Base-by-base conservation (phyloP, 306 rosid species). In the Luffa acutangula region DNA sequence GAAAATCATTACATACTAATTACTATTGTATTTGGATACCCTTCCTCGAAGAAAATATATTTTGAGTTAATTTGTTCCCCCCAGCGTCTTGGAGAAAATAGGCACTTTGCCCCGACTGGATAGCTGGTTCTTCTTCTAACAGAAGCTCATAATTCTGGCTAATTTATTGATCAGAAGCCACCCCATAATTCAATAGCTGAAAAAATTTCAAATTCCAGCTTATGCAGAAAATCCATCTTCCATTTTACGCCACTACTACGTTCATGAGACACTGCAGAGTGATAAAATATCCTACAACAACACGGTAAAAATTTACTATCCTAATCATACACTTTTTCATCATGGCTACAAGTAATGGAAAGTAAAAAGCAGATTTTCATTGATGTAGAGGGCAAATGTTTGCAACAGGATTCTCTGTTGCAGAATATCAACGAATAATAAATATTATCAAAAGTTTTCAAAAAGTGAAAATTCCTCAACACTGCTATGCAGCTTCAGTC, bases 351-450 rank as follows among this genome's bases (percentile, higher is more conserved):
- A 25, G 13, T 45, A 48, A 48, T 48, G 21, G 34, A 70, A 45
- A 72, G 33, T 17, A 43, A 9, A 69, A 43, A 21, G 18, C 43
- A 33, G 14, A 48, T 72, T 20, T 51, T 48, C 77, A 73, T 46
- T 73, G 14, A 34, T 6, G 59, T 20, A 46, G 51, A 42, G 36
- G 54, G 8, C 9, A 9, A n/a, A 39, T 25, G n/a, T 17, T 9
- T 67, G 52, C 75, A 70, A 71, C 76, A 71, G 57, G 4, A 20
- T 45, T 21, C 41, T 46, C 56, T 71, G 76, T 71, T 71, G 76
- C 76, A 46, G 76, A 73, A 7, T 51, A 12, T 3, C 41, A 13
- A 73, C 42, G 11, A 73, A 73, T 71, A 73, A 73, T 25, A 73
- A 46, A 73, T 73, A 49, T 14, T 70, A 72, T 51, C 77, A 49